Evolutionary conservation across 2,329 filamentous ascomycete species (phyloP).

Genomic region (Colletotrichum eleusines): DNA sequence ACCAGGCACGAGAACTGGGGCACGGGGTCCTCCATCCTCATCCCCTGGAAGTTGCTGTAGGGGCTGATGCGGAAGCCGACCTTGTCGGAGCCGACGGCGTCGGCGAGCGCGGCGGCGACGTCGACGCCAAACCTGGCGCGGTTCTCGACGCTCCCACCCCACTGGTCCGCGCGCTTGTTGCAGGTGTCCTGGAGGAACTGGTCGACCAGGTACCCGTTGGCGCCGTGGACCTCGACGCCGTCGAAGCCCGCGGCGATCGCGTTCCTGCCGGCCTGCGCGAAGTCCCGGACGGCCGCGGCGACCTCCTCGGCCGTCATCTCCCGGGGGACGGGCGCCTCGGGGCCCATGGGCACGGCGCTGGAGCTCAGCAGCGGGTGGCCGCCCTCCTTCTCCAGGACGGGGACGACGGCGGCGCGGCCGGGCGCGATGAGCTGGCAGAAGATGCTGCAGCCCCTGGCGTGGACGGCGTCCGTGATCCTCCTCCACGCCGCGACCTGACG

Average conservation of each 20-base stretch:
- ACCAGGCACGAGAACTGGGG: conserved; percentile 73
- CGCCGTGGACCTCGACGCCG: conserved; percentile 71
- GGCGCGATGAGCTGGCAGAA: conserved; percentile 73
- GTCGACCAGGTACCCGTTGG: conserved; percentile 72
- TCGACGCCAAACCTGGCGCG: conserved; percentile 65
- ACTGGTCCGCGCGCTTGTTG: conserved; percentile 64
- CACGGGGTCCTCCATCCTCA: conserved; percentile 72
- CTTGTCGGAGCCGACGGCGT: conserved; percentile 61
- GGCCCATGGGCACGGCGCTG: conserved; percentile 53
- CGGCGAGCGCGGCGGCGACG: conserved; percentile 55
- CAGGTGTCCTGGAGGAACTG: conserved; percentile 67
- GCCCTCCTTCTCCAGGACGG: conserved; percentile 45
- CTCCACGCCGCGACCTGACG: conserved; percentile 71
- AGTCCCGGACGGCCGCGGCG: conserved; percentile 68
- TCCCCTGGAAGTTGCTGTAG: conserved; percentile 71
- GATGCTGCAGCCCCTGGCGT: conserved; percentile 71
- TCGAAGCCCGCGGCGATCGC: conserved; percentile 76
- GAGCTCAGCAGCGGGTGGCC: conserved; percentile 47
- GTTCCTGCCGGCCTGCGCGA: conserved; percentile 63
- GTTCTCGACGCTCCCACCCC: conserved; percentile 66
- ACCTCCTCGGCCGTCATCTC: conserved; percentile 76
- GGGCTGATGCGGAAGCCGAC: conserved; percentile 71
- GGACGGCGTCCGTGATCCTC: conserved; percentile 70
- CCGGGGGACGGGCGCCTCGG: conserved; percentile 65
- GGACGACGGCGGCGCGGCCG: conserved; percentile 64